A percentile compares a stretch with the other conserved stretches of the same genome.
Conservation (phyloP, 257 asterid species). For the Solanum pinnatisectum region DNA sequence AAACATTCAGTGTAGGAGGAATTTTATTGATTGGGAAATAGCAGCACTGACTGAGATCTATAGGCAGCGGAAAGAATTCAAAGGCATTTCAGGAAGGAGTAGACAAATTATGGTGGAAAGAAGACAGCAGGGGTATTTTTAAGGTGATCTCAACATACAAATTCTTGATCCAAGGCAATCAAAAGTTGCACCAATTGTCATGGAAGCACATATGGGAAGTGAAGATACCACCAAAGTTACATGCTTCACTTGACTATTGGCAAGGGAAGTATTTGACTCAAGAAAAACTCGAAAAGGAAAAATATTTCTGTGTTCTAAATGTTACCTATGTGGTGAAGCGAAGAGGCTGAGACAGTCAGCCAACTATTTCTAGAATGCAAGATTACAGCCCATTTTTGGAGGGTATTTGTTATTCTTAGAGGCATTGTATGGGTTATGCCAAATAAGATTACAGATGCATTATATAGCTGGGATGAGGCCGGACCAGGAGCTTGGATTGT, state of each 20-base stretch:
- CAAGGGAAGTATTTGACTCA: not conserved
- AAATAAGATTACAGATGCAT: not conserved
- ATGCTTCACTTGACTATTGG: not conserved
- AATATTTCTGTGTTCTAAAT: not conserved
- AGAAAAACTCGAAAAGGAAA: not conserved
- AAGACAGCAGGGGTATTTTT: not conserved
- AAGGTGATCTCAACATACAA: not conserved
- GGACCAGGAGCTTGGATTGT: not conserved
- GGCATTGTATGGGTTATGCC: not conserved
- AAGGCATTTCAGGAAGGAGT: not conserved
- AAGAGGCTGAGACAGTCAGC: not conserved
- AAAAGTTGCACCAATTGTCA: not conserved
- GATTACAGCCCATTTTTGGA: not conserved
- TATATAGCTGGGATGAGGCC: not conserved
- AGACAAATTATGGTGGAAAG: not conserved
- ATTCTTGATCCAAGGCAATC: not conserved
- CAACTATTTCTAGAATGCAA: not conserved
- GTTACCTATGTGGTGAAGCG: not conserved
- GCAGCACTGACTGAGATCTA: not conserved
- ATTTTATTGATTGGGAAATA: not conserved
- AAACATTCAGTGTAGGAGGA: not conserved
- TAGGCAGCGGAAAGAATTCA: not conserved
- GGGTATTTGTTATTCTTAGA: not conserved
- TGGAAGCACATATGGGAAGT: not conserved
- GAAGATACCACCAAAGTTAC: not conserved